Percentiles rank a stretch among this genome's conserved stretches.
These are phyloP conservation scores for Vitis amurensis DNA, from an alignment of 164 flowering plant genomes.

Conservation along the genomic window DNA sequence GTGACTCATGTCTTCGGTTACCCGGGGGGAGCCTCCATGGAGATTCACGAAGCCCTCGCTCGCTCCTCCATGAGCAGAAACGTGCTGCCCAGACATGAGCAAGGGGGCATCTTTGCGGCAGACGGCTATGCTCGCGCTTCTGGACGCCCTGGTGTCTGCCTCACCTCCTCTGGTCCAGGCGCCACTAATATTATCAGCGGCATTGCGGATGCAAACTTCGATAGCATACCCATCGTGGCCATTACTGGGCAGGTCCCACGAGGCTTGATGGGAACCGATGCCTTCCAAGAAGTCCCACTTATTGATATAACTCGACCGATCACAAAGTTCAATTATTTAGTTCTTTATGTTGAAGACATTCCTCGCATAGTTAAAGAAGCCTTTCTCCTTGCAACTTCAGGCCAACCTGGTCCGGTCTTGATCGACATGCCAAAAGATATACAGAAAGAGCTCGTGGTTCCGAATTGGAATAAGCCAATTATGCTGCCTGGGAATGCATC, in stretches of 20 bases:
- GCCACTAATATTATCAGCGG: conserved; percentile 77
- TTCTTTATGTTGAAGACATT: conserved; percentile 61
- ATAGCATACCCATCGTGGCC: conserved; percentile 66
- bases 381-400: conserved; percentile 50
- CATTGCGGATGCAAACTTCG: conserved; percentile 68
- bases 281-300: conserved; percentile 72
- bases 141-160: conserved; percentile 64
- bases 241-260: conserved; percentile 75
- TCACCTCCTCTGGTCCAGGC: conserved; percentile 80
- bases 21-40: conserved; percentile 77
- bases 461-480: conserved; percentile 51
- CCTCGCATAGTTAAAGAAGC: conserved; percentile 63
- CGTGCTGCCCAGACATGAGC: conserved; percentile 68
- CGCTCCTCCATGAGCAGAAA: conserved; percentile 50
- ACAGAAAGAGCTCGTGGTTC: conserved; percentile 58
- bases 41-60: conserved; percentile 76
- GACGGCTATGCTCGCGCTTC: conserved; percentile 70
- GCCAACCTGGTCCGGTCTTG: conserved; percentile 70
- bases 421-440: conserved; percentile 69
- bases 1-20: conserved; percentile 59
- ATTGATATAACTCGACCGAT: conserved; percentile 73
- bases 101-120: conserved; percentile 71
- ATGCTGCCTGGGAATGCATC: conserved; percentile 48
- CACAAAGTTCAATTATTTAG: conserved; percentile 70
- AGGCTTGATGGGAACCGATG: conserved; percentile 72